Evolutionary conservation across 352 stramenopile genomes (phyloP), one percentile per base, ranked within the genome.

Genomic region (Phytophthora chlamydospora): DNA sequence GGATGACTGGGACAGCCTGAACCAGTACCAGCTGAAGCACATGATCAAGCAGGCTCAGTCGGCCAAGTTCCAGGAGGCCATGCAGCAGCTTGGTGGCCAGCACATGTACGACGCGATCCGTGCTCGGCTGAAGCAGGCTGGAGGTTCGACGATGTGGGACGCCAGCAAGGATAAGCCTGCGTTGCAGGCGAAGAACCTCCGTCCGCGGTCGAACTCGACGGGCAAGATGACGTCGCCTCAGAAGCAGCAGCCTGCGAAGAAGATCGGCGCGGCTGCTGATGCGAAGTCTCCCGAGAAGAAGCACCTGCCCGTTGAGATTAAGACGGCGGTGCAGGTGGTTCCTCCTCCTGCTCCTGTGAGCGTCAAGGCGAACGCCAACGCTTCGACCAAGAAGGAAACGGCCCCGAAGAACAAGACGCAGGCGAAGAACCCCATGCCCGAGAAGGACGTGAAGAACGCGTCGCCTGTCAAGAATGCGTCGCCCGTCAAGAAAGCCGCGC

Each of bases 71-170:
- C 55, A 70, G 36, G 56, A 66, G 11, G 16, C n/a, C n/a, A n/a
- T n/a, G n/a, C n/a, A n/a, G n/a, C n/a, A n/a, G n/a, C n/a, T n/a
- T n/a, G n/a, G n/a, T 4, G 62, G 62, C 1, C 34, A 58, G 6
- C 43, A 66, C 21, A 14, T 70, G 11, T 70, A 66, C 29, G 48
- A 70, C 27, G 31, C 55, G 2, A 66, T 66, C 11, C 62, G 55
- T 1, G 39, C 41, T 21, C 54, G 49, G 10, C 2, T 70, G 35
- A 66, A 53, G 6, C 46, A 66, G 35, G 16, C 40, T 8, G 61
- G 58, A 2, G 59, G 57, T 35, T 46, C 19, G 14, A 52, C 58
- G 12, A 19, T 62, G 11, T 70, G 62, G 55, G 47, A 61, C 4
- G 7, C 14, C 7, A 19, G 14, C 5, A 60, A 66, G 19, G 62